Evolutionary conservation across 495 filamentous ascomycete species (phyloP), one percentile per base, ranked within the genome.

Genomic region (Trichocladium antarcticum): DNA sequence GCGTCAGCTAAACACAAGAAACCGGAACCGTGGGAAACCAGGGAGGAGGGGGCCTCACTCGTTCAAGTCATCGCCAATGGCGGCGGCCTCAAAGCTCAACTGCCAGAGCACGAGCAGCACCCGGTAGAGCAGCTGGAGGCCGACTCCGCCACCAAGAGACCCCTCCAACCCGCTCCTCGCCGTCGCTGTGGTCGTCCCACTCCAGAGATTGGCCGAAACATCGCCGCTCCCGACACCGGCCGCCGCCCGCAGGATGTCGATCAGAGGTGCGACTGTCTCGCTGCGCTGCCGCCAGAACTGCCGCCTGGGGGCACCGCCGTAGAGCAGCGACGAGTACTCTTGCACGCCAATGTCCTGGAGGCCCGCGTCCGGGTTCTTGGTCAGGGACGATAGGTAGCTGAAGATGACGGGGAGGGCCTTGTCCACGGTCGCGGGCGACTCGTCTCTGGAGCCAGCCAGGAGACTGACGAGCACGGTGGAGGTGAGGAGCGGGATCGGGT

Each of bases 331-430:
- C 28, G 93, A 95, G 67, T 93, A 92, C 62, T 87, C 79, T 62
- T 89, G 83, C 9, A 97, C 88, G 5, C 87, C 90, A 64, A 96
- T 95, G 58, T 99, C 93, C 65, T 97, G 92, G 17, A 95, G 74
- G 16, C 87, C 87, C 47, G 84, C 85, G 52, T 74, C 70, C 42
- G 85, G 74, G 60, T 80, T 87, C 68, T 87, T 85, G 45, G 84
- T 81, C 37, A 87, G 71, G 34, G 77, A 76, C n/a, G 87, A 82
- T 34, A 97, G 78, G 67, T 95, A 96, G 59, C 72, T 79, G 68
- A 89, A 89, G 27, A 97, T 71, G 58, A 85, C 74, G n/a, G 89
- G 83, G 35, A 97, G 73, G 20, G 92, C 88, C 40, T 62, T 62
- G 56, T 84, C 76, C n/a, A 83, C 74, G 31, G 84, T 84, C 36